A percentile compares a stretch with the other conserved stretches of the same genome.
Evolutionary conservation across 2,329 filamentous ascomycete species (phyloP).

Genomic region (Neodidymelliopsis sp.): DNA sequence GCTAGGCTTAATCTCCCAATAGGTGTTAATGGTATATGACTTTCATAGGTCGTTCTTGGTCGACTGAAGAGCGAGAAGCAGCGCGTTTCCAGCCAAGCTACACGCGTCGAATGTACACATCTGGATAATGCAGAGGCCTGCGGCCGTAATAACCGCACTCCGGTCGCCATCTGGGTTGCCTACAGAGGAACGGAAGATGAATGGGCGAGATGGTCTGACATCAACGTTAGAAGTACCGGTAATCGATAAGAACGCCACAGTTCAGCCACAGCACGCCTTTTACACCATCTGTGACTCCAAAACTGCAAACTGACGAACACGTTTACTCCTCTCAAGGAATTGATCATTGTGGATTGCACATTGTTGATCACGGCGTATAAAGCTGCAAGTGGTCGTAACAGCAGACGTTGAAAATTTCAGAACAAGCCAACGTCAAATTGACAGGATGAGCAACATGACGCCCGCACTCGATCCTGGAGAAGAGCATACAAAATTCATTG

Average conservation of each 20-base stretch:
- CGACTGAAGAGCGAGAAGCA: slow-evolving; percentile 84
- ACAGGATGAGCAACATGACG: slow-evolving; percentile 31
- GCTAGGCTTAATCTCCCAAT: slow-evolving; percentile 78
- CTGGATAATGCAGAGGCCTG: neutral
- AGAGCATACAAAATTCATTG: slow-evolving; percentile 64
- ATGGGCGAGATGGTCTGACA: slow-evolving; percentile 21
- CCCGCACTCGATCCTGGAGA: slow-evolving; percentile 45
- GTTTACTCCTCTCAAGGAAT: neutral
- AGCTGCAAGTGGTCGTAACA: too few relatives aligned
- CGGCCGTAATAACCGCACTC: slow-evolving; percentile 18
- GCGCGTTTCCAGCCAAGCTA: slow-evolving; percentile 36
- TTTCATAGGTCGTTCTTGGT: slow-evolving; percentile 85
- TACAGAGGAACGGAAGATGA: neutral
- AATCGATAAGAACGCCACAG: slow-evolving; percentile 36
- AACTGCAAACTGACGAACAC: neutral
- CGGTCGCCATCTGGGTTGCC: slow-evolving; percentile 23
- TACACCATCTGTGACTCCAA: slow-evolving; percentile 12
- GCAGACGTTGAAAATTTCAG: too few relatives aligned
- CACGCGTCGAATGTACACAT: neutral
- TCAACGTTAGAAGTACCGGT: slow-evolving; percentile 13
- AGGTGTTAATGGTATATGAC: slow-evolving; percentile 86
- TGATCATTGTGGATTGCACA: too few relatives aligned
- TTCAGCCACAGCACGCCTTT: slow-evolving; percentile 22
- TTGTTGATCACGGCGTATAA: too few relatives aligned
- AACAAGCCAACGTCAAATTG: too few relatives aligned